phyloP scores from a whole-genome alignment of 2,329 filamentous ascomycete genomes.

The Zalaria obscura region DNA sequence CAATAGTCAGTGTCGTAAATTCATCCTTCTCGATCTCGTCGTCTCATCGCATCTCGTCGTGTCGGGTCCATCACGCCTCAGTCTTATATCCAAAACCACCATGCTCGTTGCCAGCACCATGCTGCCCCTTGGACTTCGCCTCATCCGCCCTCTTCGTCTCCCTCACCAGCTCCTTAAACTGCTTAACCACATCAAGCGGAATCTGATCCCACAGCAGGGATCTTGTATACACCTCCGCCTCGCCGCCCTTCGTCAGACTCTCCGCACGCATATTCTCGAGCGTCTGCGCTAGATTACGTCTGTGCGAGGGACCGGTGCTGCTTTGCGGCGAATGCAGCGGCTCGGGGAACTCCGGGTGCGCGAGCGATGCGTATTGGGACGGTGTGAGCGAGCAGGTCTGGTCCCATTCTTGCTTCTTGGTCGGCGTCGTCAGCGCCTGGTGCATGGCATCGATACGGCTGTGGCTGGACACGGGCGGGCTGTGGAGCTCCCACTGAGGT shows the following conservation, averaged over 20 bases:
- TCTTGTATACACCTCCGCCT: slow-evolving; percentile 81
- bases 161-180: slow-evolving; percentile 83
- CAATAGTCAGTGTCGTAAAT: no score
- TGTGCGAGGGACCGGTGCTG: slow-evolving; percentile 25
- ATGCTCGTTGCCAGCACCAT: no score
- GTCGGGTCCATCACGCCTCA: no score
- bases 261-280: slow-evolving; percentile 63
- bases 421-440: slow-evolving; percentile 40
- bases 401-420: slow-evolving; percentile 73
- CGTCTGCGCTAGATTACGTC: slow-evolving; percentile 63
- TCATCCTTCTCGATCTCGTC: no score
- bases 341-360: slow-evolving; percentile 22
- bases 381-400: slow-evolving; percentile 77
- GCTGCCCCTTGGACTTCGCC: no score
- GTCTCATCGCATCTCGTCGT: no score
- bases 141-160: slow-evolving; percentile 37
- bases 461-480: not conserved
- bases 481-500: not conserved
- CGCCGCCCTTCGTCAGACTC: slow-evolving; percentile 32
- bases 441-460: slow-evolving; percentile 25
- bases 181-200: slow-evolving; percentile 76
- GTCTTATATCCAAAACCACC: no score
- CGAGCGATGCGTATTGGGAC: slow-evolving; percentile 78
- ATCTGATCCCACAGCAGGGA: slow-evolving; percentile 92
- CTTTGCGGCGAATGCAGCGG: not conserved